Conservation (phyloP, 768 basidiomycete genomes). For the Cystofilobasidium capitatum region DNA sequence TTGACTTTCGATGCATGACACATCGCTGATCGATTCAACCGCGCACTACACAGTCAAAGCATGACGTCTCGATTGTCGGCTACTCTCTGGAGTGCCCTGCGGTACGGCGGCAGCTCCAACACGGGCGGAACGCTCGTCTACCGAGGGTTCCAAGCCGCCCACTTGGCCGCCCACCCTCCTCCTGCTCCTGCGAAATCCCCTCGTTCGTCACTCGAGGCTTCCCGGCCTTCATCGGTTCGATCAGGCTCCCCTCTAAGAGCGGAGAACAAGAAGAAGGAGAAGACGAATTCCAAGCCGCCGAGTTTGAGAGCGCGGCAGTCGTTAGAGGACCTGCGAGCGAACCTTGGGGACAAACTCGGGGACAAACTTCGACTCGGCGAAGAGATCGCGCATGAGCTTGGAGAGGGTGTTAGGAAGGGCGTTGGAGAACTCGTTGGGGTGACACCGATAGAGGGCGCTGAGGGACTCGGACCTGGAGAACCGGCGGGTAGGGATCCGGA, state of each 20-base stretch:
- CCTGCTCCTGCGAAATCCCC: not conserved
- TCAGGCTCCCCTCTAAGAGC: not conserved
- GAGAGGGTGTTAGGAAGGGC: not conserved
- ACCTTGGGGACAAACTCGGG: not conserved
- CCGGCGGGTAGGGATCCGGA: not conserved
- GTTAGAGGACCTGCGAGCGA: slow-evolving; percentile 13
- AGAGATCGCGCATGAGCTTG: slow-evolving; percentile 9
- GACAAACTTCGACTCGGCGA: not conserved
- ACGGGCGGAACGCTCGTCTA: slow-evolving; percentile 23
- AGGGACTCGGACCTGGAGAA: not conserved
- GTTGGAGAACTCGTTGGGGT: slow-evolving; percentile 1
- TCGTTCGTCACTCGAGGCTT: not conserved
- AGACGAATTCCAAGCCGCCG: not conserved
- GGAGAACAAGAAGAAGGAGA: not conserved
- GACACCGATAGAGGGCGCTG: not conserved
- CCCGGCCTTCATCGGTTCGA: not conserved
- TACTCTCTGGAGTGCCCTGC: slow-evolving; percentile 22
- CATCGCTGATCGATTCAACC: not conserved
- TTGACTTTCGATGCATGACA: not conserved
- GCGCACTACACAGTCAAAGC: slow-evolving; percentile 10
- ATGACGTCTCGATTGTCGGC: slow-evolving; percentile 18
- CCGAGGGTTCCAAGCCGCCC: slow-evolving; percentile 19
- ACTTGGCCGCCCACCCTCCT: slow-evolving; percentile 8
- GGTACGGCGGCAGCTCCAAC: slow-evolving; percentile 15
- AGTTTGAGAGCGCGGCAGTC: not conserved